Evolutionary conservation across 805 yeast species (phyloP), one percentile per base, ranked within the genome.

Genomic region (Lipomyces mesembrius): DNA sequence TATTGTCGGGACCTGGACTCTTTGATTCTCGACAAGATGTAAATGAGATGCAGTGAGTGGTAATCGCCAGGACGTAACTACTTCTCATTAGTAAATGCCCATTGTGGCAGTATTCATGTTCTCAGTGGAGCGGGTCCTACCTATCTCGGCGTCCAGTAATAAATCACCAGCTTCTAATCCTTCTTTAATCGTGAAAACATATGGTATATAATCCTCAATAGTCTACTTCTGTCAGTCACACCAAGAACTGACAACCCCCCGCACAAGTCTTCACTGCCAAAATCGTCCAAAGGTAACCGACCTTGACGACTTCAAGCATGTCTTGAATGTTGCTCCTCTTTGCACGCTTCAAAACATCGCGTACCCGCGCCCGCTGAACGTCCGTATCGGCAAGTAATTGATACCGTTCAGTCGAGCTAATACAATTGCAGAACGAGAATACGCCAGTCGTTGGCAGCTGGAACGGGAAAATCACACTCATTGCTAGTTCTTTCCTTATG

Each of bases 381-480:
- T 76, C 79, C 4, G 77, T 76, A 22, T 71, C 69, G 7, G 73
- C 60, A 7, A 75, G 53, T 2, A 71, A 60, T 58, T 73, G 76
- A 22, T 67, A 66, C 57, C 69, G 68, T 34, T 68, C 67, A 3
- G 63, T 56, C 17, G 74, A 68, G 17, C 62, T 56, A 34, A 71
- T 68, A 49, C 63, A 64, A n/a, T 72, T 67, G 27, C 70, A 58
- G 49, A 72, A 67, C 14, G 75, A 62, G 46, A 75, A 57, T 1
- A 71, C 67, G 17, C 75, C 74, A 3, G 79, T 76, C 0, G 77
- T 74, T 0, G 79, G 78, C 57, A 75, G 70, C 8, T 65, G 63
- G 52, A 75, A 75, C 8, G 70, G 72, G 49, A 66, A 74, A 9
- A 70, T 55, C 1, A 69, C 52, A n/a, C 72, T 72, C 75, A 74